Conservation (phyloP, 176 grass and related monocot species). For the Oryza brachyantha region DNA sequence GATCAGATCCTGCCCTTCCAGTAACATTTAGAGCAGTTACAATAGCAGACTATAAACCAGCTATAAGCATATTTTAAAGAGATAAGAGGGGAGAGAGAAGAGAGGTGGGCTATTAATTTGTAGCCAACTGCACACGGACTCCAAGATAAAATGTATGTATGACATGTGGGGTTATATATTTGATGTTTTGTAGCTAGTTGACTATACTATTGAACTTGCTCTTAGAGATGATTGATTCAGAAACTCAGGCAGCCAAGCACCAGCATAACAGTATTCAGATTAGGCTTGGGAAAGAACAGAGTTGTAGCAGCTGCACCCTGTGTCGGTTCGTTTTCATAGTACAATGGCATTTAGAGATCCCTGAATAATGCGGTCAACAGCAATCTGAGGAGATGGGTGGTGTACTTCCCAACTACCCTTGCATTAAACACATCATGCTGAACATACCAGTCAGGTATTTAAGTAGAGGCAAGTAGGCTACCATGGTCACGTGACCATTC, state of each 20-base stretch:
- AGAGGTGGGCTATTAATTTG: no score
- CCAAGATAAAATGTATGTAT: no score
- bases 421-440: background rate
- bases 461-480: background rate
- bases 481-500: background rate
- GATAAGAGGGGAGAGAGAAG: no score
- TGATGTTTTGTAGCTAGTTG: no score
- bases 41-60: no score
- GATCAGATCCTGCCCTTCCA: no score
- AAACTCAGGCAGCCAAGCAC: background rate
- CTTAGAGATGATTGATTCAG: no score
- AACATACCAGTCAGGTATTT: background rate
- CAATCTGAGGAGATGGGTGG: background rate
- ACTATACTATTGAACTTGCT: no score
- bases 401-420: conserved; percentile 18
- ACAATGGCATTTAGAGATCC: background rate
- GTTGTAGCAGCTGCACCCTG: background rate
- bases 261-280: background rate
- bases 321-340: background rate
- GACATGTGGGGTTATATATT: no score
- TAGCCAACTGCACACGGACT: no score
- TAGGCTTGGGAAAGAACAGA: background rate
- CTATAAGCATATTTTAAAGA: no score
- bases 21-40: no score
- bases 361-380: conserved; percentile 10